Evolutionary conservation across 257 asterid species (phyloP), one percentile per base, ranked within the genome.

Genomic region (Solanum verrucosum): DNA sequence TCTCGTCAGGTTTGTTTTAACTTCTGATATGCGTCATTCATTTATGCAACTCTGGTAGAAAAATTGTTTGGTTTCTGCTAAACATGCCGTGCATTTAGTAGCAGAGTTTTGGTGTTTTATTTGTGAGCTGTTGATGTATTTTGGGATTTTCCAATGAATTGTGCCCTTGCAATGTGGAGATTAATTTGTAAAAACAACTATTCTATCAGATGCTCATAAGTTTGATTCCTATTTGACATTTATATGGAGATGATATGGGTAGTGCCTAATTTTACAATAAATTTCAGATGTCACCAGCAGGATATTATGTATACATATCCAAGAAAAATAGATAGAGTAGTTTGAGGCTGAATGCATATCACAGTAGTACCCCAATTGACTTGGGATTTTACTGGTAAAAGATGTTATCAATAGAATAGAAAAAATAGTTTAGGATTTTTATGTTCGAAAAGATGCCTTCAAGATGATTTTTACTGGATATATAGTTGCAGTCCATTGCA

Each of bases 1-100:
- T 93, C 98, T 87, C 98, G 96, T 89, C 98, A 95, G 95, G 99
- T 97, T 91, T 88, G 89, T 73, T 87, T 89, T 15, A 16, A 37
- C 34, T 88, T 85, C 88, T 75, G 33, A 67, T 82, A 65, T 87
- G 71, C 6, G 5, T 46, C 34, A 40, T n/a, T 77, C 60, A 38
- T 21, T 77, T 77, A 29, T 12, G 21, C 21, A 25, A 42, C 46
- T 42, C 15, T 79, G 84, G 37, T 8, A 8, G 37, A 38, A n/a
- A 38, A 7, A 25, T 42, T 78, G 5, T 25, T 14, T 79, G 11
- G 38, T 27, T 42, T 42, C 9, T 25, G 37, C 65, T 25, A 35
- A 84, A 34, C 74, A 14, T 63, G 27, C 9, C 20, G 35, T 84
- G 63, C 14, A 23, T 60, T 60, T 65, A 65, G n/a, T 34, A 33